Base-by-base conservation (phyloP, 169 alveolate genomes). In the Eimeria sp. region DNA sequence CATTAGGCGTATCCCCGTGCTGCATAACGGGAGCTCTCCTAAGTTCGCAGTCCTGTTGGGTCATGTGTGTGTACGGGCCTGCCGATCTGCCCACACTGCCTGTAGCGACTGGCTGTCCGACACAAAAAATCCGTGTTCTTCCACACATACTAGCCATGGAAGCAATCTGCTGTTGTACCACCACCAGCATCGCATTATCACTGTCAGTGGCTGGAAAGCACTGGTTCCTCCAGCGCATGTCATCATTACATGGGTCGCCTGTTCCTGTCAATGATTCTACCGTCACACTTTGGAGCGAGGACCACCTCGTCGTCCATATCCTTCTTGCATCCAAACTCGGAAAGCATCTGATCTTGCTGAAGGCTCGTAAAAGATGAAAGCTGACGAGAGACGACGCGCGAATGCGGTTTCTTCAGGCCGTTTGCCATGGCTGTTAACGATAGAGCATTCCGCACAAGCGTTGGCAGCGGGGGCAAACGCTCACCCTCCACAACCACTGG, bases 381-480 rank as follows among this genome's bases (percentile, higher is more conserved):
- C 83, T 95, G 91, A 33, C 89, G 88, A 13, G 96, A 96, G n/a
- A 96, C 97, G 80, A 96, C 83, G 43, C 95, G 97, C 49, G 97
- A 96, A 93, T 97, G 97, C 25, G 98, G 97, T 60, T 77, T 95
- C 62, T 96, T 96, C 49, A 95, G 95, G 9, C 98, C 98, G 80
- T 97, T 97, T 33, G 98, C 98, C 96, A 97, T 43, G 27, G 97
- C 98, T 30, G 98, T 97, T 88, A 97, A 49, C 49, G 97, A 68
- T 68, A 97, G 82, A 16, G 97, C 97, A 71, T 96, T 96, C 23
- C 97, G 97, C 68, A 97, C 98, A 62, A 97, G 89, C 40, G 98
- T 97, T 54, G 97, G 98, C 60, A 97, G 97, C 13, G 97, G 97
- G 30, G 97, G 97, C 95, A 96, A 87, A 76, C 95, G 97, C 89